phyloP scores from a whole-genome alignment of 495 filamentous ascomycete species.

The Evernia prunastri region DNA sequence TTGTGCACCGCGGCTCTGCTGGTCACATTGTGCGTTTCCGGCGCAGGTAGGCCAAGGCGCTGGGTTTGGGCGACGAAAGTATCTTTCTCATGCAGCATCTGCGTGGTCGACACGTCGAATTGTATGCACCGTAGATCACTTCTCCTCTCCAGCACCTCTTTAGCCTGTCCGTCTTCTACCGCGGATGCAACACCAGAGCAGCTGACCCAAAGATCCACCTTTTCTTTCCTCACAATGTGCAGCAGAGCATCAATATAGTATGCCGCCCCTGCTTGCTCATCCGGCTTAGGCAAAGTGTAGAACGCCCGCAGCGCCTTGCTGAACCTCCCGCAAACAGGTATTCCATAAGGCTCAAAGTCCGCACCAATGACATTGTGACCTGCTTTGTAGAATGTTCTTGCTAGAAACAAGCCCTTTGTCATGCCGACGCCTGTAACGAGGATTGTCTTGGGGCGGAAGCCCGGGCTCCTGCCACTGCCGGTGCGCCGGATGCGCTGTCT shows the following conservation, averaged over 20 bases:
- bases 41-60: constrained; percentile 47
- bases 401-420: constrained; percentile 57
- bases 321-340: constrained; percentile 38
- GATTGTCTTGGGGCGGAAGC: constrained; percentile 51
- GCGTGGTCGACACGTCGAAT: constrained; percentile 42
- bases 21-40: constrained; percentile 53
- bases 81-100: constrained; percentile 50
- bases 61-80: constrained; percentile 50
- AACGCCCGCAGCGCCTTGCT: constrained; percentile 44
- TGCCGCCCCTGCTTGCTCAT: constrained; percentile 24
- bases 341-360: constrained; percentile 52
- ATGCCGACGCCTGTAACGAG: constrained; percentile 69
- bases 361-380: constrained; percentile 69
- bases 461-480: constrained; percentile 26
- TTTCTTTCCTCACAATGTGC: constrained; percentile 52
- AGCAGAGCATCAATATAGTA: constrained; percentile 46
- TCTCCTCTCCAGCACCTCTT: constrained; percentile 51
- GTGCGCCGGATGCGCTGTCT: constrained; percentile 29
- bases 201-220: constrained; percentile 65
- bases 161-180: constrained; percentile 58
- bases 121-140: constrained; percentile 58
- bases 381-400: constrained; percentile 57
- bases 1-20: constrained; percentile 49
- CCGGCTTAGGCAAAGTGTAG: constrained; percentile 45
- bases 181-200: constrained; percentile 56